These are phyloP conservation scores for Corylus heterophylla DNA, from an alignment of 306 rosid species.

Conservation along the genomic window DNA sequence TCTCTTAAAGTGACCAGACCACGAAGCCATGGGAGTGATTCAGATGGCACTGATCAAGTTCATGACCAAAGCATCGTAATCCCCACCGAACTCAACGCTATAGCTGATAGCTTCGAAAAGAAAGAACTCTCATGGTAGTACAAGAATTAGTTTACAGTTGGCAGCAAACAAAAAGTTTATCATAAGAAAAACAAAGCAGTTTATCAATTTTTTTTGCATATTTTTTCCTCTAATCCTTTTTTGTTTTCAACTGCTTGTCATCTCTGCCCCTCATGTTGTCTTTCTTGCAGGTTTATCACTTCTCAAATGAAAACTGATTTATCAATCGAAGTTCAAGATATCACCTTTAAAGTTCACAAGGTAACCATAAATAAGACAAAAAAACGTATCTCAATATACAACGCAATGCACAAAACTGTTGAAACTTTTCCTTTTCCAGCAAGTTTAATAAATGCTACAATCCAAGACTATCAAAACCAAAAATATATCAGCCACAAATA, in stretches of 20 bases:
- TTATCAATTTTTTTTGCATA: not conserved
- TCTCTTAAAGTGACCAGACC: constrained; percentile 41
- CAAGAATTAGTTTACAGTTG: constrained; percentile 7
- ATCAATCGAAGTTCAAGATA: constrained; percentile 66
- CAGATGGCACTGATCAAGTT: constrained; percentile 44
- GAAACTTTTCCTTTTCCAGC: not conserved
- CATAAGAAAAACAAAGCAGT: not conserved
- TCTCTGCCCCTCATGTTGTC: not conserved
- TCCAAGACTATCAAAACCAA: not conserved
- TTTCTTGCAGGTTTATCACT: constrained; percentile 68
- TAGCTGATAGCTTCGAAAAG: constrained; percentile 50
- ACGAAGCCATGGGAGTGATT: constrained; percentile 34
- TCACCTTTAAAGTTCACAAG: constrained; percentile 81
- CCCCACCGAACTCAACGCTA: constrained; percentile 53
- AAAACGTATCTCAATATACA: constrained; percentile 7
- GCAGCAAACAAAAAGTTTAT: constrained; percentile 7
- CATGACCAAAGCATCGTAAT: constrained; percentile 58
- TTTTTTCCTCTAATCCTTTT: not conserved
- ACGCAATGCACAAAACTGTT: constrained; percentile 15
- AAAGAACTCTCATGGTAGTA: constrained; percentile 62
- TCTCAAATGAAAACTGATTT: constrained; percentile 84
- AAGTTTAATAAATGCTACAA: not conserved
- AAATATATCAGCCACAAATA: not conserved
- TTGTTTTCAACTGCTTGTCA: constrained; percentile 11
- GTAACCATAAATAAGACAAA: constrained; percentile 42